phyloP scores from a whole-genome alignment of 305 asterid genomes.

The Solanum chacoense region DNA sequence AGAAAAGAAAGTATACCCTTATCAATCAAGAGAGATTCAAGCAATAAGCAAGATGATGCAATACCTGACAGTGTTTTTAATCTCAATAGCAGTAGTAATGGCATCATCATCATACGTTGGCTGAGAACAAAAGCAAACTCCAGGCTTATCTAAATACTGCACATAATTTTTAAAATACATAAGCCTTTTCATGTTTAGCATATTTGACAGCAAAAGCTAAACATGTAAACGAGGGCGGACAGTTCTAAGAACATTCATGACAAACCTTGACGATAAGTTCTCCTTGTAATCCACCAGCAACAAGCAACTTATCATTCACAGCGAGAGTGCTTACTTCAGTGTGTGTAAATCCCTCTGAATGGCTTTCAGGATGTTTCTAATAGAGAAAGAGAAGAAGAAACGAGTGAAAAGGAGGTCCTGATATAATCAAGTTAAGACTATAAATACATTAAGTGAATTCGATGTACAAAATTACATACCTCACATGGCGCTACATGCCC shows the following conservation, averaged over 20 bases:
- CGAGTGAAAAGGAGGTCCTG: neutral
- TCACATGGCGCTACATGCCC: slow-evolving; percentile 54
- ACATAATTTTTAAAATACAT: neutral
- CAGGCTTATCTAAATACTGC: slow-evolving; percentile 79
- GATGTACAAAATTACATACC: slow-evolving; percentile 28
- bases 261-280: slow-evolving; percentile 25
- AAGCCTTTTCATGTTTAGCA: neutral
- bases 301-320: slow-evolving; percentile 74
- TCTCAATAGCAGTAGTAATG: slow-evolving; percentile 81
- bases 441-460: neutral
- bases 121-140: slow-evolving; percentile 74
- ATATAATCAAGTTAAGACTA: neutral
- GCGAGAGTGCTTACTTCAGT: slow-evolving; percentile 90
- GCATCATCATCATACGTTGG: slow-evolving; percentile 86
- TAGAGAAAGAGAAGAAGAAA: neutral
- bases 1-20: neutral
- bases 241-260: neutral
- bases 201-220: neutral
- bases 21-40: neutral
- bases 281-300: slow-evolving; percentile 67
- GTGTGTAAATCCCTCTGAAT: slow-evolving; percentile 77
- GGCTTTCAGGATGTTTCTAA: slow-evolving; percentile 93
- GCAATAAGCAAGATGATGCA: neutral
- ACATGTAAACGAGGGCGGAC: neutral
- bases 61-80: slow-evolving; percentile 56